phyloP scores from a whole-genome alignment of 2,329 filamentous ascomycete genomes.

The Pseudogymnoascus sp. region DNA sequence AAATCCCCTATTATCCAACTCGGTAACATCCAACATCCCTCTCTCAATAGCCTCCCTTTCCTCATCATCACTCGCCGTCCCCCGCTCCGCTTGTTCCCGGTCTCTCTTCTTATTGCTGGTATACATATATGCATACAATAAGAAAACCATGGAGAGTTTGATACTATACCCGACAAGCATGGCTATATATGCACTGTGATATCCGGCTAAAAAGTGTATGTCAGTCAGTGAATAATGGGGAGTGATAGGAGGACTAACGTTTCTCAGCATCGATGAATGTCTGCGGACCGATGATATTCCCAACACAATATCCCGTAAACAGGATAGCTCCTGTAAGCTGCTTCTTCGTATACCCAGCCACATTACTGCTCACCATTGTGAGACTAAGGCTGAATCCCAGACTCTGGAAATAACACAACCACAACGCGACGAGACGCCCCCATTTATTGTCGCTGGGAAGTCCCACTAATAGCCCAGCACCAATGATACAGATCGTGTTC shows the following conservation, averaged over 20 bases:
- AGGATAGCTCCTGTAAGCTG: conserved; percentile 43
- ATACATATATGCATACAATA: conserved; percentile 50
- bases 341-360: conserved; percentile 50
- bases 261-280: conserved; percentile 24
- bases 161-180: conserved; percentile 50
- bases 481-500: conserved; percentile 48
- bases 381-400: conserved; percentile 47
- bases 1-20: conserved; percentile 48
- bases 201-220: conserved; percentile 24
- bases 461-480: conserved; percentile 44
- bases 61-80: conserved; percentile 31
- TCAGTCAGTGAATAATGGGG: conserved; percentile 15
- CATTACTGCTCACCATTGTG: conserved; percentile 46
- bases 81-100: conserved; percentile 31
- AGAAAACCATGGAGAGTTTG: conserved; percentile 42
- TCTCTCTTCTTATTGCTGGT: conserved; percentile 47
- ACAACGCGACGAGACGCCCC: conserved; percentile 50
- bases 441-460: conserved; percentile 45
- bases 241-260: conserved; percentile 18
- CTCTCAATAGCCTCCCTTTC: conserved; percentile 45
- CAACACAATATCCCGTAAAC: conserved; percentile 47
- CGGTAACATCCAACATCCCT: conserved; percentile 49
- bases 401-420: conserved; percentile 49
- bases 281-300: conserved; percentile 44
- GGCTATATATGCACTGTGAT: conserved; percentile 27